Conservation (phyloP, 164 flowering plant genomes). For the Piper betle region DNA sequence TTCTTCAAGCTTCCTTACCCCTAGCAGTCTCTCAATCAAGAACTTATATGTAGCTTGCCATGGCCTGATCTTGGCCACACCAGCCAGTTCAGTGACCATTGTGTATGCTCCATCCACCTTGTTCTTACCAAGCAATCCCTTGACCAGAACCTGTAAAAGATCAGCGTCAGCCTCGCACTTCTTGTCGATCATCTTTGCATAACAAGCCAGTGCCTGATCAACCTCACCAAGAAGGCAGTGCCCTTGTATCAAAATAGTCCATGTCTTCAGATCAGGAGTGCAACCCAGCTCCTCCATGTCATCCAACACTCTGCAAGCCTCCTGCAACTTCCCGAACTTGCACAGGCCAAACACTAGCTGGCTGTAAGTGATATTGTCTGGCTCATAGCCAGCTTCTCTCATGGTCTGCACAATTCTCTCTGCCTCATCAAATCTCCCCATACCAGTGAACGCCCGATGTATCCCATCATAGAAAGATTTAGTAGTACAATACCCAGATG, state of each 20-base stretch:
- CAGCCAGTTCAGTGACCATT: slow-evolving; percentile 50
- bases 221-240: slow-evolving; percentile 50
- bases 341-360: slow-evolving; percentile 76
- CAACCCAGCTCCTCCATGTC: slow-evolving; percentile 72
- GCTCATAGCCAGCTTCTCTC: slow-evolving; percentile 61
- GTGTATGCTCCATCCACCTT: slow-evolving; percentile 44
- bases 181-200: slow-evolving; percentile 61
- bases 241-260: slow-evolving; percentile 88
- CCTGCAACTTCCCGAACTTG: slow-evolving; percentile 51
- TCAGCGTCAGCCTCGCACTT: slow-evolving; percentile 61
- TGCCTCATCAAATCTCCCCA: slow-evolving; percentile 74
- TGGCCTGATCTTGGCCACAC: slow-evolving; percentile 37
- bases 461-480: slow-evolving; percentile 70
- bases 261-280: slow-evolving; percentile 76
- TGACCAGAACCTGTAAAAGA: slow-evolving; percentile 51
- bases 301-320: slow-evolving; percentile 52
- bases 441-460: slow-evolving; percentile 56
- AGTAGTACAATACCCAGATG: slow-evolving; percentile 37
- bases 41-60: slow-evolving; percentile 80
- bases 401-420: slow-evolving; percentile 44
- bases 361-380: slow-evolving; percentile 78
- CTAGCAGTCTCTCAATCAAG: slow-evolving; percentile 51
- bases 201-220: slow-evolving; percentile 47
- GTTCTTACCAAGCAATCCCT: slow-evolving; percentile 40
- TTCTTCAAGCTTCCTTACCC: slow-evolving; percentile 56